phyloP scores from a whole-genome alignment of 1,139 yeast genomes.

The Pichia norvegensis region DNA sequence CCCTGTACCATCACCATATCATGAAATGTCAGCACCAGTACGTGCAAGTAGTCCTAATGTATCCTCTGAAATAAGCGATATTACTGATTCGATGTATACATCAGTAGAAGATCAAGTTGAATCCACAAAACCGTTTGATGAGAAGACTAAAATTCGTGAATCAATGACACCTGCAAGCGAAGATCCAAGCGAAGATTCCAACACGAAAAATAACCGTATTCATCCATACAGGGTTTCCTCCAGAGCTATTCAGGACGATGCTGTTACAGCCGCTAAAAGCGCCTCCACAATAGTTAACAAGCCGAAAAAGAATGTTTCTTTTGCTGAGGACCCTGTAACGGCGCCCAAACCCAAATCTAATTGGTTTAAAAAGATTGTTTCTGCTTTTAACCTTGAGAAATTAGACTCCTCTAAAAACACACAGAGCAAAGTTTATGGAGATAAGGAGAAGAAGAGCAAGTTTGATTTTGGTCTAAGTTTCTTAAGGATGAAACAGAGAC shows the following conservation, averaged over 20 bases:
- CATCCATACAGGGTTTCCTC: background rate
- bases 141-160: background rate
- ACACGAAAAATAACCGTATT: background rate
- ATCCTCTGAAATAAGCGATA: conserved; percentile 1
- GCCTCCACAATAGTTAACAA: background rate
- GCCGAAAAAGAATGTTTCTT: background rate
- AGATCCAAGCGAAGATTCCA: background rate
- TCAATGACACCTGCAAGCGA: background rate
- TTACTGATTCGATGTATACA: conserved; percentile 9
- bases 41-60: background rate
- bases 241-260: background rate
- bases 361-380: background rate
- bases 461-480: background rate
- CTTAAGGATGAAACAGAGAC: background rate
- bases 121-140: background rate
- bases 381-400: background rate
- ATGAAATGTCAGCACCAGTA: conserved; percentile 3
- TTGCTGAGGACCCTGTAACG: background rate
- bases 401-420: background rate
- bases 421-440: background rate
- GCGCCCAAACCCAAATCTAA: background rate
- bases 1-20: background rate
- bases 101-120: background rate
- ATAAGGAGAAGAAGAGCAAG: background rate
- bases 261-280: background rate